These are phyloP conservation scores for Sugiyamaella pinicola DNA, from an alignment of 1,139 yeast genomes.

Conservation along the genomic window DNA sequence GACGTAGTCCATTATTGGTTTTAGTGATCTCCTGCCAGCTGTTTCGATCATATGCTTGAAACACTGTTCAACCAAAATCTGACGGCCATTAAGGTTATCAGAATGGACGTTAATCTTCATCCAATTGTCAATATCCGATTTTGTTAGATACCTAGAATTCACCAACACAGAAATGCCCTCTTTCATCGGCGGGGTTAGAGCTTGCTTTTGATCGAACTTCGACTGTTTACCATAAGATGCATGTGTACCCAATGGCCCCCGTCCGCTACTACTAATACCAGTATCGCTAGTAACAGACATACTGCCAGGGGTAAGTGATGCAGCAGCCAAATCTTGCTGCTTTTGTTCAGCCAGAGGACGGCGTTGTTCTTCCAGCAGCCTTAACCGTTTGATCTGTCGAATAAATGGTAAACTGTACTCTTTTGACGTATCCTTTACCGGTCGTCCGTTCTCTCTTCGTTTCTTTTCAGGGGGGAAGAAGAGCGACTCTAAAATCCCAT, in stretches of 20 bases:
- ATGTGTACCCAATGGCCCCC: no score
- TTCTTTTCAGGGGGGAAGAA: constrained; percentile 19
- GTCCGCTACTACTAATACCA: no score
- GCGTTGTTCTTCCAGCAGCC: constrained; percentile 27
- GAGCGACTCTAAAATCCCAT: constrained; percentile 24
- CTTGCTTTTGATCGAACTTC: constrained; percentile 11
- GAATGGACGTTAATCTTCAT: constrained; percentile 26
- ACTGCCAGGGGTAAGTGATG: not conserved
- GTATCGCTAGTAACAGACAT: not conserved
- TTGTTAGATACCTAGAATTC: constrained; percentile 17
- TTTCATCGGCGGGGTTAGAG: constrained; percentile 23
- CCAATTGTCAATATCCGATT: constrained; percentile 27
- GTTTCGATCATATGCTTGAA: constrained; percentile 25
- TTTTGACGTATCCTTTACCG: constrained; percentile 8
- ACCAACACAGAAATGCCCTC: constrained; percentile 19
- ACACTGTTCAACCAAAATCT: constrained; percentile 22
- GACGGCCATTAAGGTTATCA: constrained; percentile 13
- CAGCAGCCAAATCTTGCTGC: not conserved
- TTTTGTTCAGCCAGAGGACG: constrained; percentile 3
- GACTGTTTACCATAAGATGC: constrained; percentile 4
- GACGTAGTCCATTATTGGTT: constrained; percentile 27
- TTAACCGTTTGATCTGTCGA: constrained; percentile 29
- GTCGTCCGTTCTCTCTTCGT: not conserved
- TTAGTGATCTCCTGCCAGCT: constrained; percentile 22
- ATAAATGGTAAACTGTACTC: constrained; percentile 25